Evolutionary conservation across 768 basidiomycete species (phyloP), one percentile per base, ranked within the genome.

Genomic region (Sistotremastrum niveocremeum): DNA sequence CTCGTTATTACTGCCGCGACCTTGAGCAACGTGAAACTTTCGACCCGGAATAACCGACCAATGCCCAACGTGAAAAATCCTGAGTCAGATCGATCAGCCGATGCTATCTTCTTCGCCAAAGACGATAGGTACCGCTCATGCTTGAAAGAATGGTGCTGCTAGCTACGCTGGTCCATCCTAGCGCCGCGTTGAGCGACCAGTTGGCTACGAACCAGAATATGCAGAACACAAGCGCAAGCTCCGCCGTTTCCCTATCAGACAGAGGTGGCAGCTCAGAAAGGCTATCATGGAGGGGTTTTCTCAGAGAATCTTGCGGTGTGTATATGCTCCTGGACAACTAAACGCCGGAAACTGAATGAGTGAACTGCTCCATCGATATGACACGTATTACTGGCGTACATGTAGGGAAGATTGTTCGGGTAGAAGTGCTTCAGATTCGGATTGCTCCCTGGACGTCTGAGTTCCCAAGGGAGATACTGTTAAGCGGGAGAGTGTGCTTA

Each of bases 171-270:
- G 94, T 98, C 58, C 81, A 84, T 32, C 76, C 79, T 39, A 98
- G 69, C 12, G 84, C 71, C 1, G 80, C 81, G 58, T 93, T 95
- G 32, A 94, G 66, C 7, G 79, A 62, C 88, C 91, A 98, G 57
- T 98, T 98, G 8, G 94, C 94, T 35, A 79, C 67, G 56, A 99
- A 95, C 89, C 93, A 99, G 34, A 94, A 66, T 48, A 86, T 71
- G 60, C 84, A 89, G 62, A 97, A 98, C 43, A 71, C 62, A 4
- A 76, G 65, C 4, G 94, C 88, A 8, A 99, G 70, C 36, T 72
- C 62, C 5, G 81, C 79, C 0, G 95, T 98, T 64, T 95, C 80
- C 39, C 58, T 58, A 3, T 62, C 62, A 2, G 80, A 80, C 34
- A 91, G 61, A 33, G 72, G 76, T 2, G 61, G 56, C 34, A 61